Evolutionary conservation across 768 basidiomycete species (phyloP), one percentile per base, ranked within the genome.

Genomic region (Sporobolomyces roseus): DNA sequence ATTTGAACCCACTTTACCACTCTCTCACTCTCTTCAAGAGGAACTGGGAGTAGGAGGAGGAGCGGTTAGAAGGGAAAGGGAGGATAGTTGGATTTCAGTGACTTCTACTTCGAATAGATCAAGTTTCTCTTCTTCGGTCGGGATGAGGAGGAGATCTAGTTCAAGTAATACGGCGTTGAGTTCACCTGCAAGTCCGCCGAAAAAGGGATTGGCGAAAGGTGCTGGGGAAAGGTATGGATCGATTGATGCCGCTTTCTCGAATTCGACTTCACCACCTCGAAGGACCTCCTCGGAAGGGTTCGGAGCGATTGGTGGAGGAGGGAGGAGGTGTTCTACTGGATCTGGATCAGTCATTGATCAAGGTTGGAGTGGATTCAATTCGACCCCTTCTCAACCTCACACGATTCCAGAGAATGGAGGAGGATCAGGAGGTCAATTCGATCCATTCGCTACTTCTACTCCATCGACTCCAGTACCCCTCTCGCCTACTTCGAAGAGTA

Each of bases 1-100:
- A 17, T 67, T 71, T 10, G 58, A 56, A 54, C 70, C 70, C 29
- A 52, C 58, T 58, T 17, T 3, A 29, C 38, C 56, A 23, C n/a
- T 36, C 9, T 29, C 27, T 50, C n/a, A 4, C 27, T 5, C 10
- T 12, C 7, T 27, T 50, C 30, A 17, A 32, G 52, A 14, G 4
- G 52, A 32, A 32, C 7, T 19, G 7, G 32, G 32, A 10, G 30
- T 27, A 6, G 52, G 52, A 32, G 52, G 30, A 29, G 23, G 45
- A n/a, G n/a, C n/a, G n/a, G n/a, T n/a, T 16, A 23, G 45, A 46
- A 51, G 52, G 32, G 54, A 55, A 23, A 33, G 54, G 38, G 32
- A 55, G n/a, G 54, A 55, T 25, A 55, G 54, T 55, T 55, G 54
- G 54, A 55, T 19, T 36, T 27, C 14, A 16, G 14, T 23, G 19